Conservation (phyloP, 352 stramenopile species). For the Globisporangium lucens region DNA sequence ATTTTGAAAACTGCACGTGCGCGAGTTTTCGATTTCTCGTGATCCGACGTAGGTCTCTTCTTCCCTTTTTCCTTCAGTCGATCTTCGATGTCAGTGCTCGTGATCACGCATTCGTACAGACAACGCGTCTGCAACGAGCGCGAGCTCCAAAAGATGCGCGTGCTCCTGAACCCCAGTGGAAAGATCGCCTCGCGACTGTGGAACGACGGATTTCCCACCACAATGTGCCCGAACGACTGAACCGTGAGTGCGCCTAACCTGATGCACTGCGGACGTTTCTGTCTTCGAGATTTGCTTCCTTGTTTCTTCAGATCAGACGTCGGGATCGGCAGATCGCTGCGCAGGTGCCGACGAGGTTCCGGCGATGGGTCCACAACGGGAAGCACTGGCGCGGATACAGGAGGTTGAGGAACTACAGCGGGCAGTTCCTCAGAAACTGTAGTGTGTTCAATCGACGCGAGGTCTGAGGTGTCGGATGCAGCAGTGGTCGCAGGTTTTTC, state of each 20-base stretch:
- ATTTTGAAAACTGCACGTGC: constrained; percentile 71
- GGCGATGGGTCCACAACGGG: constrained; percentile 44
- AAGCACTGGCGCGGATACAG: constrained; percentile 20
- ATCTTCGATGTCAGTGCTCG: constrained; percentile 70
- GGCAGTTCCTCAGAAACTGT: background rate
- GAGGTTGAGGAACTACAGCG: too few species aligned
- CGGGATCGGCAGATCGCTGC: constrained; percentile 39
- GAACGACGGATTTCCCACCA: constrained; percentile 81
- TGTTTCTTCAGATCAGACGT: constrained; percentile 64
- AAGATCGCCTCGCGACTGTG: constrained; percentile 87
- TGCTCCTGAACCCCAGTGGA: constrained; percentile 87
- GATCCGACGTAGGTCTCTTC: background rate
- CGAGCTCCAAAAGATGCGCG: constrained; percentile 92
- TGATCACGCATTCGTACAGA: constrained; percentile 91
- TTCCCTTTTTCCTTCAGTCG: constrained; percentile 18
- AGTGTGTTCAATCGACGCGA: background rate
- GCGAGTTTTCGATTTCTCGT: constrained; percentile 7
- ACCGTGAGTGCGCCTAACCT: constrained; percentile 76
- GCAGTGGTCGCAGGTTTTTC: background rate
- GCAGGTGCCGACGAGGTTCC: constrained; percentile 40
- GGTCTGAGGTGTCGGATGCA: background rate
- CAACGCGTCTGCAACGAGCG: constrained; percentile 52
- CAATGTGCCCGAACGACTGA: constrained; percentile 76
- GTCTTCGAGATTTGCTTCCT: constrained; percentile 36
- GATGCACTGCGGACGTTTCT: constrained; percentile 57